These are phyloP conservation scores for Cucurbita moschata DNA, from an alignment of 306 rosid genomes.

Conservation along the genomic window DNA sequence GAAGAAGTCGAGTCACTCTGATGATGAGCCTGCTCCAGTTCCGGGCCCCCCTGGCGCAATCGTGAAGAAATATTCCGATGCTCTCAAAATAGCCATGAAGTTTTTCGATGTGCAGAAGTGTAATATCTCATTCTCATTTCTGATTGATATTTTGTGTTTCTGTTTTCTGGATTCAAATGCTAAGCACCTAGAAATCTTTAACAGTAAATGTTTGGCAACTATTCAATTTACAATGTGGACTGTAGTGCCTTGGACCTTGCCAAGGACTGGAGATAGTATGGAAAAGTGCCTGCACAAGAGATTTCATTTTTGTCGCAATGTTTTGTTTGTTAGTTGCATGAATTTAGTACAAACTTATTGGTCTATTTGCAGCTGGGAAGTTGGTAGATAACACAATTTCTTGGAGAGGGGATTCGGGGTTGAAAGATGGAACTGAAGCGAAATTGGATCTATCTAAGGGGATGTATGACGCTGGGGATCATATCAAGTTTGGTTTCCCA, in stretches of 20 bases:
- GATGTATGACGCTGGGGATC: slow-evolving; percentile 95
- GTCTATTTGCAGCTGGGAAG: slow-evolving; percentile 49
- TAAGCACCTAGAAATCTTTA: background rate
- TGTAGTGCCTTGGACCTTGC: background rate
- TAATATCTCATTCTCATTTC: slow-evolving; percentile 6
- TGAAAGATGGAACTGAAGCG: slow-evolving; percentile 61
- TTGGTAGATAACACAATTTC: slow-evolving; percentile 44
- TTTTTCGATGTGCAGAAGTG: slow-evolving; percentile 91
- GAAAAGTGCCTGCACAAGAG: background rate
- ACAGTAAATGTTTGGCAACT: background rate
- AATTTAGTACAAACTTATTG: background rate
- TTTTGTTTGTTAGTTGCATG: background rate
- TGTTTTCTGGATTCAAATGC: background rate
- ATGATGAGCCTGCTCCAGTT: slow-evolving; percentile 36
- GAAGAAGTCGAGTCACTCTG: slow-evolving; percentile 31
- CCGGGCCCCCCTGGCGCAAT: slow-evolving; percentile 77
- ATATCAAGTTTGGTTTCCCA: slow-evolving; percentile 86
- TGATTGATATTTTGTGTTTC: background rate
- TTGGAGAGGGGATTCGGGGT: slow-evolving; percentile 93
- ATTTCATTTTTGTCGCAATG: background rate
- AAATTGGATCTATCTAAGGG: slow-evolving; percentile 71
- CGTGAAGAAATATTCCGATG: slow-evolving; percentile 44
- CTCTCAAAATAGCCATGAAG: slow-evolving; percentile 59
- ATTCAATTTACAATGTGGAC: background rate
- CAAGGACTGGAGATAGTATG: background rate